phyloP scores from a whole-genome alignment of 768 basidiomycete genomes.

The Boletus pseudopeckii region DNA sequence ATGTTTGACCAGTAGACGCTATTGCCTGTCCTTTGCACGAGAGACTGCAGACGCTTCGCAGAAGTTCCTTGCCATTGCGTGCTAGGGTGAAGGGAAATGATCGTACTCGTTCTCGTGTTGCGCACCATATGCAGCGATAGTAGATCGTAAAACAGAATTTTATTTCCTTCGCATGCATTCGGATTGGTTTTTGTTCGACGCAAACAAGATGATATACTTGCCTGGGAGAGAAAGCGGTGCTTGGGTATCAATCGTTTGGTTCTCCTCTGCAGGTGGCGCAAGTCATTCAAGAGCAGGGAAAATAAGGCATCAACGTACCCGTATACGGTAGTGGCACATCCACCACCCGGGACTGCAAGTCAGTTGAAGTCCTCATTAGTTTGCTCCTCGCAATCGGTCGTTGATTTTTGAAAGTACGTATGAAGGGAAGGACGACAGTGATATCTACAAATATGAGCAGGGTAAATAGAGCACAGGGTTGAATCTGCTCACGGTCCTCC shows the following conservation, averaged over 20 bases:
- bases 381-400: slow-evolving; percentile 18
- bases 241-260: slow-evolving; percentile 30
- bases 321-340: slow-evolving; percentile 7
- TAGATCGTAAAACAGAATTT: slow-evolving; percentile 31
- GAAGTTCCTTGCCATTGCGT: slow-evolving; percentile 19
- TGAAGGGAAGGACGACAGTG: slow-evolving; percentile 40
- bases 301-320: slow-evolving; percentile 2
- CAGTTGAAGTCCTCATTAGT: slow-evolving; percentile 10
- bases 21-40: slow-evolving; percentile 26
- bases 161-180: slow-evolving; percentile 7
- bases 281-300: neutral
- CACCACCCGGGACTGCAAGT: neutral
- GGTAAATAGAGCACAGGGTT: neutral
- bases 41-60: slow-evolving; percentile 23
- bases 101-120: slow-evolving; percentile 30
- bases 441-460: slow-evolving; percentile 33
- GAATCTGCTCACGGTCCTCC: slow-evolving; percentile 37
- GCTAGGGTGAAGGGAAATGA: slow-evolving; percentile 33
- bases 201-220: neutral
- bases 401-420: slow-evolving; percentile 36
- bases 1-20: slow-evolving; percentile 37
- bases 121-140: slow-evolving; percentile 40
- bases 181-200: neutral
- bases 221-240: slow-evolving; percentile 27
- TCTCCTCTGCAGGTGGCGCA: slow-evolving; percentile 7